phyloP scores from a whole-genome alignment of 164 flowering plant species.

The Annona cherimola region DNA sequence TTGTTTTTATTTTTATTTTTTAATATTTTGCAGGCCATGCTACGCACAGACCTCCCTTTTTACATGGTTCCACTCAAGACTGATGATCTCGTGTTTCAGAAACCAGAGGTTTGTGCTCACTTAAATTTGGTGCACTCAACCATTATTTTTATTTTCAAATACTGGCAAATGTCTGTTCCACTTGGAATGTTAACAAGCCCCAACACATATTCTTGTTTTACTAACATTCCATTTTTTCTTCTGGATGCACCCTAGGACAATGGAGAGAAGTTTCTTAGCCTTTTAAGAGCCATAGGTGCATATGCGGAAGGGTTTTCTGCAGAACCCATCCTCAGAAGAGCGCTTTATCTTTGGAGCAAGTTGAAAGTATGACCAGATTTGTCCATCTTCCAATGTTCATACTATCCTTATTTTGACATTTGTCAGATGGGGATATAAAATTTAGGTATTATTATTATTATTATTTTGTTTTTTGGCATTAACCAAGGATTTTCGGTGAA shows the following conservation, averaged over 20 bases:
- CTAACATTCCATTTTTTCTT: background rate
- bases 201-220: background rate
- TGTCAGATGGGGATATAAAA: background rate
- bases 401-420: background rate
- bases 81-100: constrained; percentile 49
- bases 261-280: constrained; percentile 80
- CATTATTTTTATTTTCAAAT: background rate
- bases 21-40: constrained; percentile 42
- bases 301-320: constrained; percentile 95
- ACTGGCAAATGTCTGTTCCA: background rate
- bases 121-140: background rate
- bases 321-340: constrained; percentile 73
- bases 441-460: too few species aligned
- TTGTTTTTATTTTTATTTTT: background rate
- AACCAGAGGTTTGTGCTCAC: constrained; percentile 66
- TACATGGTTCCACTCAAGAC: constrained; percentile 87
- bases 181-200: background rate
- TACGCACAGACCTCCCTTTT: constrained; percentile 85
- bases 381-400: background rate
- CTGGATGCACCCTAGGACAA: constrained; percentile 46
- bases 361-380: constrained; percentile 19
- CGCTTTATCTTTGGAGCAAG: constrained; percentile 65
- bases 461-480: too few species aligned
- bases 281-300: constrained; percentile 79
- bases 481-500: background rate